These are phyloP conservation scores for Candida sphagnicola DNA, from an alignment of 805 yeast genomes.

Conservation along the genomic window DNA sequence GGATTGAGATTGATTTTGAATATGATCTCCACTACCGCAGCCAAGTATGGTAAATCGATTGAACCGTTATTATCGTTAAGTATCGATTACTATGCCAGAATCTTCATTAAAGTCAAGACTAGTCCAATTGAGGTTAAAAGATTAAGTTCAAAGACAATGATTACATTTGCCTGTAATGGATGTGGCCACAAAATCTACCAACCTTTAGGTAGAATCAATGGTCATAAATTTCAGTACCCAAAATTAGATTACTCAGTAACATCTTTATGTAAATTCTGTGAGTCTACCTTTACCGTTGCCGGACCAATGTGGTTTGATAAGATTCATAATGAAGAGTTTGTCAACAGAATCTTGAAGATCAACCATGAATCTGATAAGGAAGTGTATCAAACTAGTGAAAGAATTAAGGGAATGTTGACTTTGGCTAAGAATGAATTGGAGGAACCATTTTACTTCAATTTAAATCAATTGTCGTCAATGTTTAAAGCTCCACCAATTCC, in stretches of 20 bases:
- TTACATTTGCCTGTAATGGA: constrained; percentile 80
- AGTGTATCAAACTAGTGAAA: constrained; percentile 70
- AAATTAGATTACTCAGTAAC: constrained; percentile 58
- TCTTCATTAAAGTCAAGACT: constrained; percentile 72
- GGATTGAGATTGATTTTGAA: constrained; percentile 83
- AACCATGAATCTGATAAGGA: constrained; percentile 47
- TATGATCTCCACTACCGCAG: constrained; percentile 77
- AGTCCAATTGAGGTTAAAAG: constrained; percentile 82
- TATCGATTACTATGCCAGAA: constrained; percentile 88
- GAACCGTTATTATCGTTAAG: constrained; percentile 85
- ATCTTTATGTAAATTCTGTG: constrained; percentile 66
- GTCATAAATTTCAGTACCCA: constrained; percentile 54
- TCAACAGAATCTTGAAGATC: constrained; percentile 57
- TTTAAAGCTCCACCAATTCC: constrained; percentile 84
- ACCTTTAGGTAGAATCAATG: constrained; percentile 58
- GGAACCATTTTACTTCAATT: constrained; percentile 76
- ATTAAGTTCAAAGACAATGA: constrained; percentile 70
- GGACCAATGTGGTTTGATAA: constrained; percentile 92
- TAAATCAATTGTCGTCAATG: constrained; percentile 70
- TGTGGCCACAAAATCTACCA: constrained; percentile 75
- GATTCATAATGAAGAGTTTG: constrained; percentile 67
- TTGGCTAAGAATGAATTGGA: constrained; percentile 69
- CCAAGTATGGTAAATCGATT: constrained; percentile 79
- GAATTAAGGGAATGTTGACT: constrained; percentile 91
- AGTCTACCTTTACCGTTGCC: constrained; percentile 65